Evolutionary conservation across 768 basidiomycete species (phyloP).

Genomic region (Tephrocybe sp.): DNA sequence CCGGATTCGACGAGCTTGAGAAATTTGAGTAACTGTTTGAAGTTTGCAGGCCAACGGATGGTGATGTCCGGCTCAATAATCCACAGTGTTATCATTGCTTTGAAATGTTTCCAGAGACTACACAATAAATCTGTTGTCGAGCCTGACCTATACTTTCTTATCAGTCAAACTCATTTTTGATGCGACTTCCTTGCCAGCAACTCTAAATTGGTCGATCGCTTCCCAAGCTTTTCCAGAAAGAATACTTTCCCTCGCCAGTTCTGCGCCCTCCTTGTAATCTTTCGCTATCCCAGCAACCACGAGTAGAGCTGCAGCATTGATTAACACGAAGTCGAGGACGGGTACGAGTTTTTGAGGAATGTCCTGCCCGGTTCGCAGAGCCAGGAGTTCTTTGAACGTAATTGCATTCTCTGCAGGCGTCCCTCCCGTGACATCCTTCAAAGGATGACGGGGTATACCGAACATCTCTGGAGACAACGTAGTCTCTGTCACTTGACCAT

Average conservation of each 20-base stretch:
- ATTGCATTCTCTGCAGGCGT: constrained; percentile 77
- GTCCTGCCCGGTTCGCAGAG: constrained; percentile 52
- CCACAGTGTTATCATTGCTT: too few species aligned
- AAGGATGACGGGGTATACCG: constrained; percentile 69
- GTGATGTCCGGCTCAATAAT: too few species aligned
- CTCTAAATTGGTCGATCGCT: constrained; percentile 51
- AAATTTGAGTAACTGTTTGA: too few species aligned
- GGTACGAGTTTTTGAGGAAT: constrained; percentile 57
- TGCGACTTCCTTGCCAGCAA: constrained; percentile 34
- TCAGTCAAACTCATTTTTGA: neutral
- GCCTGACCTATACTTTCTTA: too few species aligned
- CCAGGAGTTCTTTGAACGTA: constrained; percentile 54
- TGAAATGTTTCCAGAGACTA: too few species aligned
- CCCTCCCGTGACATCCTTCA: constrained; percentile 68
- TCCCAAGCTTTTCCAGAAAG: constrained; percentile 58
- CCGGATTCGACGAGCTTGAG: too few species aligned
- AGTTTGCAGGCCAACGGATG: too few species aligned
- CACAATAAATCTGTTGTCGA: too few species aligned
- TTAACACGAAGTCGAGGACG: constrained; percentile 79
- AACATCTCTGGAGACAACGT: constrained; percentile 72
- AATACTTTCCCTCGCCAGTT: constrained; percentile 60
- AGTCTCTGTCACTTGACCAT: constrained; percentile 61
- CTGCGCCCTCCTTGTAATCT: constrained; percentile 68
- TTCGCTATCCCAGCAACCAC: constrained; percentile 76
- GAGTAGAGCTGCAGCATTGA: constrained; percentile 88